A percentile compares a stretch with the other conserved stretches of the same genome.
phyloP scores from a whole-genome alignment of 495 filamentous ascomycete genomes.

The Hypoxylon cercidicola region DNA sequence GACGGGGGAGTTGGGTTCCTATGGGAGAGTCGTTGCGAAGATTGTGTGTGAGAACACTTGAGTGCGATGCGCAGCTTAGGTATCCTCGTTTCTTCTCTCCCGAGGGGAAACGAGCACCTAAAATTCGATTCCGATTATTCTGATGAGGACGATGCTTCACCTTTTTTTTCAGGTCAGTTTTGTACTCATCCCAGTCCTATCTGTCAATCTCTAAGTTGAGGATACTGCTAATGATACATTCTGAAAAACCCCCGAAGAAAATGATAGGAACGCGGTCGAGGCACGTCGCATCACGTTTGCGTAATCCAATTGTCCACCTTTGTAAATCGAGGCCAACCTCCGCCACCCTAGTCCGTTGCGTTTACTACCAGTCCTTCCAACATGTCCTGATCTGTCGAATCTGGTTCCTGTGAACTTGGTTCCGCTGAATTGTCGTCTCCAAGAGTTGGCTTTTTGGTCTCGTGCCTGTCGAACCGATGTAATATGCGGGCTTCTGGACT shows the following conservation, averaged over 20 bases:
- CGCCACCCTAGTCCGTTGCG: no score
- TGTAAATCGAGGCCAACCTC: no score
- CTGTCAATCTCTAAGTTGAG: conserved; percentile 25
- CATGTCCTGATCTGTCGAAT: background rate
- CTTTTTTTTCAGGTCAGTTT: conserved; percentile 70
- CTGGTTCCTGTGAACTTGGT: background rate
- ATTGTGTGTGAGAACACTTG: conserved; percentile 91
- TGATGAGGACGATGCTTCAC: conserved; percentile 55
- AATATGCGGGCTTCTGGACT: conserved; percentile 24
- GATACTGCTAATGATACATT: conserved; percentile 55
- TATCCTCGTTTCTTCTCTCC: conserved; percentile 52
- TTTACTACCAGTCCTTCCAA: no score
- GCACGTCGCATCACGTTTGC: background rate
- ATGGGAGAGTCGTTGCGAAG: conserved; percentile 94
- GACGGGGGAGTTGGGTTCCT: conserved; percentile 60
- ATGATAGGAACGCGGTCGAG: background rate
- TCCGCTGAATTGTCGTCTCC: background rate
- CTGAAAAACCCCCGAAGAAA: background rate
- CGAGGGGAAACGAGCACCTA: conserved; percentile 60
- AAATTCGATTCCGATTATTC: conserved; percentile 91
- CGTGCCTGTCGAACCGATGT: conserved; percentile 32
- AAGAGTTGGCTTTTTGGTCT: conserved; percentile 7
- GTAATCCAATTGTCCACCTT: no score
- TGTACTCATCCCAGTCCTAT: conserved; percentile 10
- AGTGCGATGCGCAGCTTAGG: conserved; percentile 99